These are phyloP conservation scores for Talaromyces sp. DNA, from an alignment of 2,329 filamentous ascomycete genomes.

Conservation along the genomic window DNA sequence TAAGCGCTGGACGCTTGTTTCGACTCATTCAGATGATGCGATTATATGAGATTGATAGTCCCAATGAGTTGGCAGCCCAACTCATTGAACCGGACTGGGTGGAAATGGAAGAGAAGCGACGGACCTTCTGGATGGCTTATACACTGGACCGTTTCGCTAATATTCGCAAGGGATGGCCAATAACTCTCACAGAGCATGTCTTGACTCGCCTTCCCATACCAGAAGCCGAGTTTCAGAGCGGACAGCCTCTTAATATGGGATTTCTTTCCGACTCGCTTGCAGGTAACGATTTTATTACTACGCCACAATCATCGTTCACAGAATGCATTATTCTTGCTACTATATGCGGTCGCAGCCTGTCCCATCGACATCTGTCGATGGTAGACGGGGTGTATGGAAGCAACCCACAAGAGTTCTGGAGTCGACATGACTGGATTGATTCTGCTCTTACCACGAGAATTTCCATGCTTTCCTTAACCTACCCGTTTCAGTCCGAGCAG, in stretches of 20 bases:
- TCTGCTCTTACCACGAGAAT: constrained; percentile 17
- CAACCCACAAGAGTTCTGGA: constrained; percentile 20
- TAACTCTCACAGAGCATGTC: constrained; percentile 60
- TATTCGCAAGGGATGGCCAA: constrained; percentile 95
- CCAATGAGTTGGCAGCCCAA: constrained; percentile 84
- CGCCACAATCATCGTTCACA: constrained; percentile 27
- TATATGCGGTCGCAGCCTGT: constrained; percentile 19
- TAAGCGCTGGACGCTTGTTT: constrained; percentile 79
- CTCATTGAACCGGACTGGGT: constrained; percentile 90
- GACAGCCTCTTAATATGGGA: constrained; percentile 24
- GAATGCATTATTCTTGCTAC: constrained; percentile 35
- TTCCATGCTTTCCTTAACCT: constrained; percentile 18
- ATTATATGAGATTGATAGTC: constrained; percentile 78
- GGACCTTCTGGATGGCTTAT: constrained; percentile 95
- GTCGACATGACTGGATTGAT: constrained; percentile 22
- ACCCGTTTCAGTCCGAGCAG: constrained; percentile 18
- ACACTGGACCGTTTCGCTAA: constrained; percentile 88
- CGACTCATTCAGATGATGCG: constrained; percentile 89
- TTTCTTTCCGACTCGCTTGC: constrained; percentile 33
- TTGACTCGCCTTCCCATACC: constrained; percentile 35
- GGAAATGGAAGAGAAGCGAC: constrained; percentile 81
- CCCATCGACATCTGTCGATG: constrained; percentile 17
- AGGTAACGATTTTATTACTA: constrained; percentile 16
- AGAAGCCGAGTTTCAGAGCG: constrained; percentile 36
- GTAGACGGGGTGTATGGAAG: constrained; percentile 20